Evolutionary conservation across 768 basidiomycete genomes (phyloP).

Genomic region (Rhizopogon sp.): DNA sequence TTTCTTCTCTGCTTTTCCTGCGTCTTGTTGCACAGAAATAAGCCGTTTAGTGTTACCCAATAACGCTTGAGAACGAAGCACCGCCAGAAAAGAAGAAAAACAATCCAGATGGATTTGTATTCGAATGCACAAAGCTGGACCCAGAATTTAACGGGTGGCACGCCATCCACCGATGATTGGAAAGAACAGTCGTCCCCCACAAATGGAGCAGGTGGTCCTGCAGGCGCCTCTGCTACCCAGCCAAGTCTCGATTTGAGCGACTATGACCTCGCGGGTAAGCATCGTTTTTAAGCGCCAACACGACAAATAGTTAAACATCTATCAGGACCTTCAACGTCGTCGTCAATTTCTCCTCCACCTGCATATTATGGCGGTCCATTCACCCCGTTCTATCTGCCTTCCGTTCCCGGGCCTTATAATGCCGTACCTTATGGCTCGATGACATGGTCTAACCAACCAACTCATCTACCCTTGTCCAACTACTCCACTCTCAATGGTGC

Average conservation of each 20-base stretch:
- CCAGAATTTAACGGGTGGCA: constrained; percentile 30
- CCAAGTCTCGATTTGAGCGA: constrained; percentile 36
- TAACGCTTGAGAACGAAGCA: constrained; percentile 37
- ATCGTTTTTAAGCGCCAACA: neutral
- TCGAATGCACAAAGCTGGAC: constrained; percentile 37
- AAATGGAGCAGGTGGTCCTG: constrained; percentile 19
- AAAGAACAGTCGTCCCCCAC: constrained; percentile 29
- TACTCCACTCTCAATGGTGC: constrained; percentile 80
- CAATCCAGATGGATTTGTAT: constrained; percentile 42
- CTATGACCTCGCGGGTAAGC: constrained; percentile 43
- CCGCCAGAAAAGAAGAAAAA: constrained; percentile 36
- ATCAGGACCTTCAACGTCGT: constrained; percentile 34
- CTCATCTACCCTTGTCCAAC: constrained; percentile 56
- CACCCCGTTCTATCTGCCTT: constrained; percentile 36
- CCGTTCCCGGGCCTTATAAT: constrained; percentile 43
- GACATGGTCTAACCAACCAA: constrained; percentile 38
- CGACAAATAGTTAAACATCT: too few relatives aligned
- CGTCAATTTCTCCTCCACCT: constrained; percentile 35
- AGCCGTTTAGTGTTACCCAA: constrained; percentile 39
- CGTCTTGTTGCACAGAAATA: constrained; percentile 40
- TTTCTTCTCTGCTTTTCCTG: constrained; percentile 31
- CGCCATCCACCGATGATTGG: constrained; percentile 33
- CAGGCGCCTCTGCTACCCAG: constrained; percentile 22
- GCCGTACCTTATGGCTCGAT: constrained; percentile 49
- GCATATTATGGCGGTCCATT: constrained; percentile 37